A percentile compares a stretch with the other conserved stretches of the same genome.
These are phyloP conservation scores for Flaveria brownii DNA, from an alignment of 129 eudicot genomes.

Conservation along the genomic window DNA sequence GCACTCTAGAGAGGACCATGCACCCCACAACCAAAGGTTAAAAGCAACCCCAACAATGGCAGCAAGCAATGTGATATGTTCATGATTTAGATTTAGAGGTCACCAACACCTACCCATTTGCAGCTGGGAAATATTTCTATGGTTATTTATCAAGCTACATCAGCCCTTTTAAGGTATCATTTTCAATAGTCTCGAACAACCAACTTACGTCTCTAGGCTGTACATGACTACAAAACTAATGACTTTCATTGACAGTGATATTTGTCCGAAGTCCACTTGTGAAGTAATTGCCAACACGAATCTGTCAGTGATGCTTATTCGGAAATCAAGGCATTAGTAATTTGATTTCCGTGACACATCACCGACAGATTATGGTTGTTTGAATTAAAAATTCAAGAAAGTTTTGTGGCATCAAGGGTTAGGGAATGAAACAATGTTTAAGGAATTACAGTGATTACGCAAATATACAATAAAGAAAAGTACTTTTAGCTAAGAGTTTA, in stretches of 20 bases:
- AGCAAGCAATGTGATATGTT: constrained; percentile 35
- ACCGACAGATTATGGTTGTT: not conserved
- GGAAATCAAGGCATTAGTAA: no score
- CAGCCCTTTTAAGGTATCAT: not conserved
- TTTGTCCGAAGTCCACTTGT: no score
- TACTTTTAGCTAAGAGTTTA: not conserved
- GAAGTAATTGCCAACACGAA: no score
- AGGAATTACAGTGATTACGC: not conserved
- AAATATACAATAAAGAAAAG: not conserved
- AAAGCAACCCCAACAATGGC: constrained; percentile 33
- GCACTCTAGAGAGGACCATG: constrained; percentile 30
- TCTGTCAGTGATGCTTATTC: no score
- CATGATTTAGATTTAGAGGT: constrained; percentile 22
- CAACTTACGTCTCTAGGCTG: not conserved
- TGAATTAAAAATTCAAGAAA: not conserved
- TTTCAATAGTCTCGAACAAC: not conserved
- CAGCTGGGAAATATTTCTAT: constrained; percentile 19
- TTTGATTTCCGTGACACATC: no score
- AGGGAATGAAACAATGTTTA: not conserved
- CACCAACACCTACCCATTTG: constrained; percentile 21
- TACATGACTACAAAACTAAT: no score
- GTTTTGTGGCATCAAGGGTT: not conserved
- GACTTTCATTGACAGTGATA: no score
- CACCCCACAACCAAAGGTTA: constrained; percentile 34
- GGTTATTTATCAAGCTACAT: constrained; percentile 21